Evolutionary conservation across 192 early-diverging fungal species (phyloP), one percentile per base, ranked within the genome.

Genomic region (Coemansia sp.): DNA sequence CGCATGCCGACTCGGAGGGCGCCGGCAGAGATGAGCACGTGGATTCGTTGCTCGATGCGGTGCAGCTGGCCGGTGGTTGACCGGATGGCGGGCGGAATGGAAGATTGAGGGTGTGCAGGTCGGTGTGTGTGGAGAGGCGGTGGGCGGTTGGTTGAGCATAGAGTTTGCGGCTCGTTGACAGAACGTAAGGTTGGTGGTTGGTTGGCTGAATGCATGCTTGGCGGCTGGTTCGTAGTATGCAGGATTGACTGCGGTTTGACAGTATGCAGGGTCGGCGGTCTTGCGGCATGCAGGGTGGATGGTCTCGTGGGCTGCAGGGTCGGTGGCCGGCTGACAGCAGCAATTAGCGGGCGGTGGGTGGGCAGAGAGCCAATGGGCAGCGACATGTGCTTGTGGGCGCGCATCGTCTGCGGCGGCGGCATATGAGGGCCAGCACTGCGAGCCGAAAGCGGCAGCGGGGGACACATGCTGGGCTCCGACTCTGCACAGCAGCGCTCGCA

Each of bases 21-120:
- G 0, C 76, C 76, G 0, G 76, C 73, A 14, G 76, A 64, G 0
- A 79, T 66, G 19, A 79, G 64, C 59, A 69, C 56, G 17, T 67
- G 70, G 5, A 79, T 64, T 2, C 76, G 70, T 5, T 64, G 59
- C 58, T 79, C 76, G 48, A 79, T 73, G 49, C 70, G 64, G 29
- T 67, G 67, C 10, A 79, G 69, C 48, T 79, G 76, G 11, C 75
- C 66, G 21, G 21, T 21, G 21, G 21, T 21, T 21, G 21, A 21
- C 21, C 21, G 21, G 21, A 21, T 21, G 21, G 21, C 21, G 0
- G 21, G 21, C 21, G 21, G 21, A 21, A 21, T 21, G 21, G 21
- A 21, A 21, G 21, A 21, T 21, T 21, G 21, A 21, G 21, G 21
- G 21, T 21, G 21, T 21, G 21, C 21, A 17, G 50, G 27, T 5